phyloP scores from a whole-genome alignment of 192 early-diverging fungal species.

The Coemansia sp. region DNA sequence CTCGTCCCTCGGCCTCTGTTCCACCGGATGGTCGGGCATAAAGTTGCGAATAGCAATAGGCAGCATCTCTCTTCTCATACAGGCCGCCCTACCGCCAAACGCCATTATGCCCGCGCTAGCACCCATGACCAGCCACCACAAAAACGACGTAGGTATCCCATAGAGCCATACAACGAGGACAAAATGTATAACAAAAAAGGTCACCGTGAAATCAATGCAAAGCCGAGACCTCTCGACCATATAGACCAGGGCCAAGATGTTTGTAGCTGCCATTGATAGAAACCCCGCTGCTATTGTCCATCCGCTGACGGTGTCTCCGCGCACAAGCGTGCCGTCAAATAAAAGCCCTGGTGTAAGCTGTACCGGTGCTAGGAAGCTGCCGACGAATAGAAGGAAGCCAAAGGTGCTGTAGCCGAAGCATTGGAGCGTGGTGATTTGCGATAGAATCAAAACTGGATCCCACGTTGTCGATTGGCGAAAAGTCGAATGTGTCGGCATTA shows the following conservation, averaged over 20 bases:
- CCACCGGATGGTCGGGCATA: conserved; percentile 31
- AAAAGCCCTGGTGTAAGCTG: conserved; percentile 30
- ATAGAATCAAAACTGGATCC: conserved; percentile 51
- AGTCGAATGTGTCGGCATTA: conserved; percentile 7
- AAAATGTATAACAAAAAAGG: conserved; percentile 46
- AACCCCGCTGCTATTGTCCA: conserved; percentile 26
- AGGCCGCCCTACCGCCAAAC: conserved; percentile 42
- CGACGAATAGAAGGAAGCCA: conserved; percentile 17
- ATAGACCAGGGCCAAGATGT: conserved; percentile 45
- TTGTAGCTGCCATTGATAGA: conserved; percentile 21
- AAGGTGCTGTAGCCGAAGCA: conserved; percentile 46
- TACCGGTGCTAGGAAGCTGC: conserved; percentile 20
- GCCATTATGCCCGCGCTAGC: conserved; percentile 25
- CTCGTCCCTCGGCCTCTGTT: conserved; percentile 3
- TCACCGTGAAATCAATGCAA: conserved; percentile 52
- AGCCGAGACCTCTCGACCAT: conserved; percentile 52
- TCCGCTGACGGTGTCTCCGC: conserved; percentile 47
- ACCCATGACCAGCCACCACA: conserved; percentile 32
- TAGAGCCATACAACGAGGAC: conserved; percentile 35
- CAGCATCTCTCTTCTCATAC: conserved; percentile 45
- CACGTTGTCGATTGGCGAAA: conserved; percentile 41
- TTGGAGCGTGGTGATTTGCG: conserved; percentile 52
- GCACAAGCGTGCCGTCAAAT: conserved; percentile 28
- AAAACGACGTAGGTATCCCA: conserved; percentile 15
- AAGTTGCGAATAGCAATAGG: conserved; percentile 48